Conservation (phyloP, 2,329 filamentous ascomycete species). For the Thermothelomyces thermophilus region DNA sequence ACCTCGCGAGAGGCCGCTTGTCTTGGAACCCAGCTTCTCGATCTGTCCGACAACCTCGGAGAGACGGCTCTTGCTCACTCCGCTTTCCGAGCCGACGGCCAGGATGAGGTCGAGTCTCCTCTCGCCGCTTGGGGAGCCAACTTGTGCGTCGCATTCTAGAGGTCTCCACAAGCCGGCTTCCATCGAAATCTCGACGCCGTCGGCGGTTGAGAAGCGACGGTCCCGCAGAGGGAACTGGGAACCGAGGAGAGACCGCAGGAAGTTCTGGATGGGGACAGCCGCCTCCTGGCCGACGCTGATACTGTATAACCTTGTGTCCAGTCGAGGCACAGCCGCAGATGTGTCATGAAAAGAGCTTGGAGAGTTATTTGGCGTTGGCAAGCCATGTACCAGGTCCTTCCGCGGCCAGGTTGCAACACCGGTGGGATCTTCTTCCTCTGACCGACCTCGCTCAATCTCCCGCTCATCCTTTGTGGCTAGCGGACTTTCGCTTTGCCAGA, state of each 20-base stretch:
- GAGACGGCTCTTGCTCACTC: slow-evolving; percentile 45
- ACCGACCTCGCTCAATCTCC: background rate
- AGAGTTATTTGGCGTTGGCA: slow-evolving; percentile 35
- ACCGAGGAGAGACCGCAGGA: slow-evolving; percentile 46
- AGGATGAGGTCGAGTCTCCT: slow-evolving; percentile 51
- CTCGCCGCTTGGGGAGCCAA: slow-evolving; percentile 26
- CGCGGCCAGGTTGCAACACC: background rate
- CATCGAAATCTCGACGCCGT: slow-evolving; percentile 42
- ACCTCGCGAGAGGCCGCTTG: slow-evolving; percentile 44
- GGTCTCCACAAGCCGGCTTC: slow-evolving; percentile 47
- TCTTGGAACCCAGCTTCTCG: slow-evolving; percentile 48
- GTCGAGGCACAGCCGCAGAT: background rate
- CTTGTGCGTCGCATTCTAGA: slow-evolving; percentile 38
- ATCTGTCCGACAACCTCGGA: slow-evolving; percentile 44
- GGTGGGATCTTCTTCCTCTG: background rate
- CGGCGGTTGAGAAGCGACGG: slow-evolving; percentile 40
- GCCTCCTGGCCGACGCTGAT: slow-evolving; percentile 40
- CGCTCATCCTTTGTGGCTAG: background rate
- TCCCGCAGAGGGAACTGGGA: slow-evolving; percentile 44
- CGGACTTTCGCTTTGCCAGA: background rate
- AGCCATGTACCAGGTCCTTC: slow-evolving; percentile 17
- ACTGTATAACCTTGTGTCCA: slow-evolving; percentile 38
- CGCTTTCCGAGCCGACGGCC: slow-evolving; percentile 51
- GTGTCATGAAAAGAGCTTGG: slow-evolving; percentile 16
- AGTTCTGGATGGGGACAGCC: slow-evolving; percentile 51